Base-by-base conservation (phyloP, 2,329 filamentous ascomycete genomes). In the Talaromyces sp. region DNA sequence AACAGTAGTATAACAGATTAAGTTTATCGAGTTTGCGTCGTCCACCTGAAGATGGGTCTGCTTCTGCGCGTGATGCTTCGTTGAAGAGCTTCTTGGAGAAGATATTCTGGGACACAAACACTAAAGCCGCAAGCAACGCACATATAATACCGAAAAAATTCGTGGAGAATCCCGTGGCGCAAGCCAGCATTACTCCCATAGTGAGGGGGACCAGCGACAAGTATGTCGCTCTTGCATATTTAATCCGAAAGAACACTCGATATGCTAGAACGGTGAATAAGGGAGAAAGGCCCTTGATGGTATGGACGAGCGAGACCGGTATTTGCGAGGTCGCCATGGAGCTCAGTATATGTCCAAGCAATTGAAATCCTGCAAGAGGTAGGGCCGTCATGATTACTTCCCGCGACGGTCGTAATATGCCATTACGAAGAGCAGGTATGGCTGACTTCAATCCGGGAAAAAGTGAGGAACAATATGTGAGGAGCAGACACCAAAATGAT, bases 51-150 rank as follows among this genome's bases (percentile, higher is more conserved):
- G 85, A 85, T 1, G 81, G 79, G 60, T 96, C 91, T 7, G 88
- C 86, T 76, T 97, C 93, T 1, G 91, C 90, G 63, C 88, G 88
- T 6, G 92, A 89, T 6, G 91, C 92, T 73, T 97, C 93, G 75
- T 97, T 99, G 82, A 99, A 99, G 9, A 99, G 86, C 67, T 92
- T 91, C 78, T 99, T 99, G 21, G 93, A 98, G 68, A 97, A 96
- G 63, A 99, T 99, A 73, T 99, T 99, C 73, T 99, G 95, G 0
- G 92, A 95, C 39, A 99, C 95, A 72, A 99, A 99, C 67, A 98
- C 89, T 62, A 98, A 81, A 7, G 95, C 92, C n/a, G 92, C 93
- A 37, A 91, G 81, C 40, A 99, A 88, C 3, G 95, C 93, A 71
- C 93, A 93, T 11, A 93, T 71, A 18, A 99, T 89, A n/a, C 95